Conservation (phyloP, 495 filamentous ascomycete genomes). For the Xylaria grammica region DNA sequence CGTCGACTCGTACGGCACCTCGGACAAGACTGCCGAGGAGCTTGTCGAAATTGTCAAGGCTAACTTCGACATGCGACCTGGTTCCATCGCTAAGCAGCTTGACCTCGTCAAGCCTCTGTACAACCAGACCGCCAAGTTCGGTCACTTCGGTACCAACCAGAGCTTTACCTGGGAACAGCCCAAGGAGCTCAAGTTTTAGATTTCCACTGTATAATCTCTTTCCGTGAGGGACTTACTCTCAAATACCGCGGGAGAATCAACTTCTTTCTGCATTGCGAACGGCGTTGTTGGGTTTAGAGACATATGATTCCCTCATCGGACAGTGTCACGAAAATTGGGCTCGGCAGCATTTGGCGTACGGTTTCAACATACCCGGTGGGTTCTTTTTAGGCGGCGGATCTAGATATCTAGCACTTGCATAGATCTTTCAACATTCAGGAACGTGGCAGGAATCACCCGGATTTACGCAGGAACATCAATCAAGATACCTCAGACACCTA, state of each 20-base stretch:
- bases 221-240: constrained; percentile 38
- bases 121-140: constrained; percentile 97
- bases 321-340: constrained; percentile 42
- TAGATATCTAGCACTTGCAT: constrained; percentile 22
- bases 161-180: constrained; percentile 97
- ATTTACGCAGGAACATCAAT: constrained; percentile 6
- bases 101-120: constrained; percentile 96
- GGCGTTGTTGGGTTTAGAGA: constrained; percentile 46
- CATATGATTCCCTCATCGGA: constrained; percentile 46
- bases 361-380: constrained; percentile 44
- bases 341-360: constrained; percentile 45
- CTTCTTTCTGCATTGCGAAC: constrained; percentile 50
- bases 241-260: constrained; percentile 49
- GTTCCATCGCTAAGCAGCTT: constrained; percentile 98
- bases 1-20: constrained; percentile 85
- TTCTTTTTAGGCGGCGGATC: constrained; percentile 22
- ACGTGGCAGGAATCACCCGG: constrained; percentile 1
- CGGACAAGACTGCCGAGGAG: constrained; percentile 73
- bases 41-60: constrained; percentile 89
- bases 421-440: constrained; percentile 23
- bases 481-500: constrained; percentile 21
- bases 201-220: constrained; percentile 27
- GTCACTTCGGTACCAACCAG: constrained; percentile 97
- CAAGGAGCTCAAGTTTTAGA: constrained; percentile 87
- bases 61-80: constrained; percentile 97